Percentiles rank a stretch among this genome's conserved stretches.
These are phyloP conservation scores for Fraxinus sp. DNA, from an alignment of 305 asterid genomes.

Conservation along the genomic window DNA sequence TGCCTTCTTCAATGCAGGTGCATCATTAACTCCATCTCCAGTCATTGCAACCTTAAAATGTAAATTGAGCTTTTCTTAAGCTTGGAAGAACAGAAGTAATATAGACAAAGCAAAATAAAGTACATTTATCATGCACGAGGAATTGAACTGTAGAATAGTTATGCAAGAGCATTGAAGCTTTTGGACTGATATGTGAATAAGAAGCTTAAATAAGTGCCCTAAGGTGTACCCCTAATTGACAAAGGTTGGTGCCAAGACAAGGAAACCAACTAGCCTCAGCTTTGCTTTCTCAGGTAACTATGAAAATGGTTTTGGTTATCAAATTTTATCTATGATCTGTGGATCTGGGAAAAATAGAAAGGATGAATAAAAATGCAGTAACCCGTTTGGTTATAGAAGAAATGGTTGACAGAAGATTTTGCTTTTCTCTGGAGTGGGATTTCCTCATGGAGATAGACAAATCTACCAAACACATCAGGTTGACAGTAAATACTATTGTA, in stretches of 20 bases:
- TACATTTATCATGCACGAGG: conserved; percentile 2
- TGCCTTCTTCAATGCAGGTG: conserved; percentile 98
- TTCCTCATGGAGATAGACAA: not conserved
- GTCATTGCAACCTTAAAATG: conserved; percentile 94
- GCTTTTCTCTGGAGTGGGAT: not conserved
- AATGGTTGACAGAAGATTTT: not conserved
- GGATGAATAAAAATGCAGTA: not conserved
- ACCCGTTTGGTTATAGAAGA: not conserved
- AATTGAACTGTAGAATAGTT: conserved; percentile 8
- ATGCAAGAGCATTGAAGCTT: conserved; percentile 1
- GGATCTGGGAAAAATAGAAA: not conserved
- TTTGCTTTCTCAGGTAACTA: not conserved
- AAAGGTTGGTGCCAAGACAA: not conserved
- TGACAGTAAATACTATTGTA: not conserved
- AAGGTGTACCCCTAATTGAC: not conserved
- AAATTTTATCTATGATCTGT: not conserved
- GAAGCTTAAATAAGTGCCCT: not conserved
- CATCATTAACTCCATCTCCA: conserved; percentile 99
- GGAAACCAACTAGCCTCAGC: not conserved
- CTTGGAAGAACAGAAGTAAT: conserved; percentile 2
- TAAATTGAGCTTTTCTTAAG: conserved; percentile 7
- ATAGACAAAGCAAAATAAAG: conserved; percentile 15
- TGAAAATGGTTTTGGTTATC: not conserved
- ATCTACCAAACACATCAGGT: not conserved
- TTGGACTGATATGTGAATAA: not conserved